phyloP scores from a whole-genome alignment of 306 rosid species.

The Ammopiptanthus mongolicus region DNA sequence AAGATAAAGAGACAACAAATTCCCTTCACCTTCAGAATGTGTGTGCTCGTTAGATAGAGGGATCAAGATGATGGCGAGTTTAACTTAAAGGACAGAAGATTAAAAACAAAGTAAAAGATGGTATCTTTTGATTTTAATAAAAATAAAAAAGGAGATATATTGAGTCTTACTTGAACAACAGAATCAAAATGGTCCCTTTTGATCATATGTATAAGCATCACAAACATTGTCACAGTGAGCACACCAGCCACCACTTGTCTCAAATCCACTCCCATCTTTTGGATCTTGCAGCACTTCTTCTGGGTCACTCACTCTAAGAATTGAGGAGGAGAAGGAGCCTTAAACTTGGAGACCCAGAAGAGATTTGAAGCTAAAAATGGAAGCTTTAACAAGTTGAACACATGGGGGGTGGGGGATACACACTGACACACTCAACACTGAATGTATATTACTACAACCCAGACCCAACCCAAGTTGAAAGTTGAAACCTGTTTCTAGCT shows the following conservation, averaged over 20 bases:
- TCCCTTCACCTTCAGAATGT: neutral
- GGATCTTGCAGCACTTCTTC: neutral
- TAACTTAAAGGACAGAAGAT: neutral
- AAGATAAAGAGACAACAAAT: neutral
- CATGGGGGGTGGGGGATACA: neutral
- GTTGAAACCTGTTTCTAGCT: neutral
- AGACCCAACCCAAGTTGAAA: neutral
- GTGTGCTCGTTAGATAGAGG: neutral
- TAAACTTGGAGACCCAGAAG: neutral
- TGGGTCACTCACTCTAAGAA: neutral
- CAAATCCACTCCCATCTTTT: slow-evolving; percentile 79
- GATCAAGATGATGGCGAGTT: neutral
- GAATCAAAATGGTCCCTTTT: slow-evolving; percentile 97
- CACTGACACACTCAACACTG: neutral
- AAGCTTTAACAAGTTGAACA: neutral
- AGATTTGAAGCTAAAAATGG: neutral
- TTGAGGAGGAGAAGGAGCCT: neutral
- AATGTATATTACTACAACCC: neutral
- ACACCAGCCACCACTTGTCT: slow-evolving; percentile 94
- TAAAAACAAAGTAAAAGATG: neutral
- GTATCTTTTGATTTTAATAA: neutral
- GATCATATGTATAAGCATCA: slow-evolving; percentile 97
- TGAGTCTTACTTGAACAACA: slow-evolving; percentile 49
- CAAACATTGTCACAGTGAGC: slow-evolving; percentile 86
- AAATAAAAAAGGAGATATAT: neutral